phyloP scores from a whole-genome alignment of 768 basidiomycete species.

The Fibroporia radiculosa region DNA sequence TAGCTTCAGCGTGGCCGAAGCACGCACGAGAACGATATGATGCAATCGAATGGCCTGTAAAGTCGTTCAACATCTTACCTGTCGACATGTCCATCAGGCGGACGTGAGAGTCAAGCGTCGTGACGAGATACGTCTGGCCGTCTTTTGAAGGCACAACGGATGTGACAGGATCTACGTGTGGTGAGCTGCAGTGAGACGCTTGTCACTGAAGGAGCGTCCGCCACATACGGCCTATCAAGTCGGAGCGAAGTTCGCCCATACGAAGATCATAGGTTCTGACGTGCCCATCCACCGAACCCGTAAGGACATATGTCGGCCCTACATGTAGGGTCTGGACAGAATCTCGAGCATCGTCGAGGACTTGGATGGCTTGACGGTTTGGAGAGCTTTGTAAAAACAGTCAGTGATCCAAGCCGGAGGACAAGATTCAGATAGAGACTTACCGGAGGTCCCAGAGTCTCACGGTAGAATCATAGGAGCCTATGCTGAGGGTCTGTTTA shows the following conservation, averaged over 20 bases:
- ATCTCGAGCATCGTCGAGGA: slow-evolving; percentile 82
- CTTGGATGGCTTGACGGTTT: slow-evolving; percentile 81
- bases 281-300: slow-evolving; percentile 88
- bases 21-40: slow-evolving; percentile 75
- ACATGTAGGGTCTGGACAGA: slow-evolving; percentile 76
- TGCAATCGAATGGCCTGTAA: slow-evolving; percentile 66
- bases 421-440: slow-evolving; percentile 9
- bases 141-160: slow-evolving; percentile 77
- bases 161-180: slow-evolving; percentile 71
- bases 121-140: slow-evolving; percentile 70
- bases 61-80: slow-evolving; percentile 82
- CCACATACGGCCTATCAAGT: slow-evolving; percentile 82
- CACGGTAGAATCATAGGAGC: slow-evolving; percentile 88
- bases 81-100: slow-evolving; percentile 79
- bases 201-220: not conserved
- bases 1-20: slow-evolving; percentile 79
- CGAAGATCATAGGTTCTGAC: slow-evolving; percentile 93
- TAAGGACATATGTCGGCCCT: slow-evolving; percentile 54
- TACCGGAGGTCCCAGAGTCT: slow-evolving; percentile 90
- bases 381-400: slow-evolving; percentile 46
- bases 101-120: slow-evolving; percentile 77
- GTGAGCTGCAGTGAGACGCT: not conserved
- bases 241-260: slow-evolving; percentile 82
- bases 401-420: not conserved
- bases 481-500: slow-evolving; percentile 30